These are phyloP conservation scores for Xerophyta viscosa DNA, from an alignment of 106 monocot genomes.

Conservation along the genomic window DNA sequence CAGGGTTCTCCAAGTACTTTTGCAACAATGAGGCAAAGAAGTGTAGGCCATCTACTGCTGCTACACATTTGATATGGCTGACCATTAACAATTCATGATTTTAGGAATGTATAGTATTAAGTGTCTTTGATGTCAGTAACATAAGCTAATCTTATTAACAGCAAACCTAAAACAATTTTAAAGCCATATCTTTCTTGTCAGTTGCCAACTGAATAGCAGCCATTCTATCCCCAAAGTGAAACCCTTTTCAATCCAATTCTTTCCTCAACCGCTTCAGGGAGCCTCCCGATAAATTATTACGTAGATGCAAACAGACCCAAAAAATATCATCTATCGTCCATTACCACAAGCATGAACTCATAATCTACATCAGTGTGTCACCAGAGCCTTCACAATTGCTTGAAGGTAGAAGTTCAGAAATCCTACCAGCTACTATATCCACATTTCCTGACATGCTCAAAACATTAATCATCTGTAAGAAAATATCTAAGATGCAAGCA, in stretches of 20 bases:
- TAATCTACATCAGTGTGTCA: constrained; percentile 21
- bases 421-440: constrained; percentile 37
- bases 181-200: constrained; percentile 20
- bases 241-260: constrained; percentile 56
- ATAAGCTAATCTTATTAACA: constrained; percentile 19
- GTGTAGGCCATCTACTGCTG: constrained; percentile 40
- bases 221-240: constrained; percentile 53
- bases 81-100: constrained; percentile 48
- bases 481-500: constrained; percentile 71
- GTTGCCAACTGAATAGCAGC: constrained; percentile 23
- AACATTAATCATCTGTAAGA: constrained; percentile 84
- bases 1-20: constrained; percentile 59
- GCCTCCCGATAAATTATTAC: constrained; percentile 50
- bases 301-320: constrained; percentile 65
- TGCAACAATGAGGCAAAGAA: constrained; percentile 28
- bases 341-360: constrained; percentile 41
- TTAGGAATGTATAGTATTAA: constrained; percentile 18
- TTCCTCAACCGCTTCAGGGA: constrained; percentile 54
- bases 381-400: constrained; percentile 9
- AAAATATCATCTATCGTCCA: constrained; percentile 74
- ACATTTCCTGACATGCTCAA: constrained; percentile 57
- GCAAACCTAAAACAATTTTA: constrained; percentile 43
- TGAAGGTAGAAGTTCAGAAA: constrained; percentile 22
- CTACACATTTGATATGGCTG: constrained; percentile 56
- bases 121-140: constrained; percentile 11